Evolutionary conservation across 495 filamentous ascomycete genomes (phyloP), one percentile per base, ranked within the genome.

Genomic region (Melanomma pulvis-pyrius): DNA sequence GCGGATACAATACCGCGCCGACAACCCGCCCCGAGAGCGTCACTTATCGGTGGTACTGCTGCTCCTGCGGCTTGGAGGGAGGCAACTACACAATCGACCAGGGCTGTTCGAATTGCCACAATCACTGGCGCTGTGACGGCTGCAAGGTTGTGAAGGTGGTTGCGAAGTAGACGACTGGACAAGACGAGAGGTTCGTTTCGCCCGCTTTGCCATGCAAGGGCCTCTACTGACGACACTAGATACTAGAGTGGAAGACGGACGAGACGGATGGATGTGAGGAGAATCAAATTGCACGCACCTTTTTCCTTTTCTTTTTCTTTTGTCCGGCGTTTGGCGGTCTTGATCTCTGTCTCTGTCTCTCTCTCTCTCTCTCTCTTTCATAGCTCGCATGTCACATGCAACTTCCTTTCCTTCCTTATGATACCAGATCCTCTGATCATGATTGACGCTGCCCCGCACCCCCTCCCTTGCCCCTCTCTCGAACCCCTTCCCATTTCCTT

Each of bases 1-100:
- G 7, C 26, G 6, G 4, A 5, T 24, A 30, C 19, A 24, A 50
- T 4, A 24, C 2, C 11, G 21, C 7, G 7, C 51, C 51, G 1
- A 55, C 51, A 15, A 26, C 49, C 12, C 7, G 9, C 25, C 2
- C 2, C 21, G 51, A 21, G 51, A 32, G 21, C 17, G 26, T 51
- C 13, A 26, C 30, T 9, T 55, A 30, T 28, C 51, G 51, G 17
- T 58, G 55, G 55, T 44, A 58, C 25, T 58, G 55, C 34, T 58
- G 55, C 55, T 11, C 22, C 1, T 58, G 55, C 34, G 32, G 36
- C n/a, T 25, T 24, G 12, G 30, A 2, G 13, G 17, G 15, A 9
- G 13, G 21, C 17, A 58, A 25, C 34, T 30, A 5, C 19, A 22
- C 30, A 28, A 12, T 3, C 55, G 21, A 58, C 19, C 1, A 7